Base-by-base conservation (phyloP, 352 stramenopile genomes). In the Pythium rishiriense region DNA sequence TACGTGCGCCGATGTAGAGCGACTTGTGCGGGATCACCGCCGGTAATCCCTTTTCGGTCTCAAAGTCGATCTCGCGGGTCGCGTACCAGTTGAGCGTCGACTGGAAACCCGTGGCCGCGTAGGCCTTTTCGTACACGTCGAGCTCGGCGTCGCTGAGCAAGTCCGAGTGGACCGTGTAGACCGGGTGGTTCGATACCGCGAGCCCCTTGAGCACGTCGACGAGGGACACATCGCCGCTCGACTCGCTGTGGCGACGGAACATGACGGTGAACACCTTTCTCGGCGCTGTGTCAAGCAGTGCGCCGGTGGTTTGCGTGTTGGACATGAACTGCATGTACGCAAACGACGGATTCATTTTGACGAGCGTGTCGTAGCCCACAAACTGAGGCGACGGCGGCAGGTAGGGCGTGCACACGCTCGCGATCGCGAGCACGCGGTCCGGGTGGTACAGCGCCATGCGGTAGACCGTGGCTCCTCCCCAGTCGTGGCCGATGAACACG, bases 401-500 rank as follows among this genome's bases (percentile, higher is more conserved):
- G 68, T 88, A 91, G 17, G 84, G 81, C 28, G 84, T 93, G 69
- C 81, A 90, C n/a, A 93, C 61, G 19, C 79, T 72, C n/a, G 68
- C 74, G 0, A 88, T 74, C 0, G 76, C 81, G 28, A 84, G 43
- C 29, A 90, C 78, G 7, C 83, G 81, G 19, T 75, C n/a, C 19
- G 81, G 78, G 52, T 90, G 75, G 68, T 85, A 88, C 9, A 88
- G 72, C 15, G 72, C 85, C 74, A 93, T 88, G 62, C 74, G 79
- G 76, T 76, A 93, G 33, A 87, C 79, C 58, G 81, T 74, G 15
- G 67, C 65, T 21, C 81, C 83, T 53, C 83, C 83, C 83, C 83
- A 92, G 56, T 92, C 81, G 60, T 92, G 83, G 41, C 83, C 83
- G 47, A 88, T 77, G 46, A 93, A 83, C 47, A 91, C 82, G 15